phyloP scores from a whole-genome alignment of 2,329 filamentous ascomycete species.

The Gnomoniopsis sp. region DNA sequence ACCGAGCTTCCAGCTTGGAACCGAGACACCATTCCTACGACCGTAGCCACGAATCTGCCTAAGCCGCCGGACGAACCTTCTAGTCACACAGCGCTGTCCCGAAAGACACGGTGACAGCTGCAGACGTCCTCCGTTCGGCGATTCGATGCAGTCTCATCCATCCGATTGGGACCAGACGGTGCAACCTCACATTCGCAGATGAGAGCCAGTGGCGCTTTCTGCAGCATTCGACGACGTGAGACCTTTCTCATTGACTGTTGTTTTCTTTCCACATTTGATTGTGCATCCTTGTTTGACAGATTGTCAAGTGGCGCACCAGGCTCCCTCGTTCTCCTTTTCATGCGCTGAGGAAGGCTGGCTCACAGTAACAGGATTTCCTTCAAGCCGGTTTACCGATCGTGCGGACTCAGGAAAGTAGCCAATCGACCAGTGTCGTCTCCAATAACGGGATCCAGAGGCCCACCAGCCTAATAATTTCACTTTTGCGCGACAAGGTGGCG shows the following conservation, averaged over 20 bases:
- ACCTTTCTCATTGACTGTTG: background rate
- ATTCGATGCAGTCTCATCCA: conserved; percentile 6
- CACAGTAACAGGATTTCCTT: background rate
- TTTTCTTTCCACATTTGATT: background rate
- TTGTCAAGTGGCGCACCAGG: background rate
- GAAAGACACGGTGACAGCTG: conserved; percentile 13
- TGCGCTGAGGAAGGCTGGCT: background rate
- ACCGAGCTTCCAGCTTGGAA: background rate
- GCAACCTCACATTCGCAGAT: background rate
- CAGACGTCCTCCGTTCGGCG: conserved; percentile 1
- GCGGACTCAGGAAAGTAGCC: background rate
- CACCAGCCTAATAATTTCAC: background rate
- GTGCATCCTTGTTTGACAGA: conserved; percentile 7
- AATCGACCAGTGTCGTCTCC: no score
- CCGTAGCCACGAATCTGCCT: background rate
- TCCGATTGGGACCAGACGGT: background rate
- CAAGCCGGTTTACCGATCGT: background rate
- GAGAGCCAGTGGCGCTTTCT: background rate
- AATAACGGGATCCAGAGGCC: background rate
- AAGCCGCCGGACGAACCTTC: background rate
- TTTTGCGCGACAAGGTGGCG: background rate
- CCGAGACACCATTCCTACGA: background rate
- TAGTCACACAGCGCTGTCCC: conserved; percentile 7
- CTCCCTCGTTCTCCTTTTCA: background rate
- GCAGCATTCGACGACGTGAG: conserved; percentile 4